A percentile compares a stretch with the other conserved stretches of the same genome.
phyloP scores from a whole-genome alignment of 108 stramenopile genomes.

The Stephanodiscus triporus region DNA sequence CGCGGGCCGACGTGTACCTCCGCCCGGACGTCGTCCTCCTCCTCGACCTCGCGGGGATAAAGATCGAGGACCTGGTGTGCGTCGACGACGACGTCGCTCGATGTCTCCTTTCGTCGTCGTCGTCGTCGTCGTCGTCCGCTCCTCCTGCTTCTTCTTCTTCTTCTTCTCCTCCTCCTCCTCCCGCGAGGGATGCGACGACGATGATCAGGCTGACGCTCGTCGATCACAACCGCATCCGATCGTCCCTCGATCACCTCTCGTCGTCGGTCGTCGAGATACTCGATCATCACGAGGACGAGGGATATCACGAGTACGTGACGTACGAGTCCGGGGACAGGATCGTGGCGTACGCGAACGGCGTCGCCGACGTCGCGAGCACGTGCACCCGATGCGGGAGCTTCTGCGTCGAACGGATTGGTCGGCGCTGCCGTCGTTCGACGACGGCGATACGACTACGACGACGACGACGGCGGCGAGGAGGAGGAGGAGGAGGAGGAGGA shows the following conservation, averaged over 20 bases:
- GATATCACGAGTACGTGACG: conserved; percentile 50
- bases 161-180: neutral
- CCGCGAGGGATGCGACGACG: too few relatives aligned
- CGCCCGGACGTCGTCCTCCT: conserved; percentile 42
- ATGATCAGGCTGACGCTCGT: conserved; percentile 55
- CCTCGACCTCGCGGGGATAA: conserved; percentile 36
- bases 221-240: conserved; percentile 71
- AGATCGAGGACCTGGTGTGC: conserved; percentile 23
- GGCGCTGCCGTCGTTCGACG: neutral
- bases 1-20: conserved; percentile 31
- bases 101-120: neutral
- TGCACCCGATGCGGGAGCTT: conserved; percentile 61
- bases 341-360: conserved; percentile 63
- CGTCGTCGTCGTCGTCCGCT: too few relatives aligned
- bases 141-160: neutral
- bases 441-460: neutral
- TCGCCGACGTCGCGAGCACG: conserved; percentile 66
- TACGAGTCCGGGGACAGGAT: conserved; percentile 37
- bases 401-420: conserved; percentile 63
- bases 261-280: conserved; percentile 55
- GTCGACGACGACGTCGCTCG: conserved; percentile 35
- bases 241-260: conserved; percentile 26
- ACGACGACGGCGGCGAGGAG: too few relatives aligned
- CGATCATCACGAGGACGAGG: conserved; percentile 84
- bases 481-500: too few relatives aligned